Percentiles rank a stretch among this genome's conserved stretches.
phyloP scores from a whole-genome alignment of 75 land plant genomes.

The Selaginella tamariscina region DNA sequence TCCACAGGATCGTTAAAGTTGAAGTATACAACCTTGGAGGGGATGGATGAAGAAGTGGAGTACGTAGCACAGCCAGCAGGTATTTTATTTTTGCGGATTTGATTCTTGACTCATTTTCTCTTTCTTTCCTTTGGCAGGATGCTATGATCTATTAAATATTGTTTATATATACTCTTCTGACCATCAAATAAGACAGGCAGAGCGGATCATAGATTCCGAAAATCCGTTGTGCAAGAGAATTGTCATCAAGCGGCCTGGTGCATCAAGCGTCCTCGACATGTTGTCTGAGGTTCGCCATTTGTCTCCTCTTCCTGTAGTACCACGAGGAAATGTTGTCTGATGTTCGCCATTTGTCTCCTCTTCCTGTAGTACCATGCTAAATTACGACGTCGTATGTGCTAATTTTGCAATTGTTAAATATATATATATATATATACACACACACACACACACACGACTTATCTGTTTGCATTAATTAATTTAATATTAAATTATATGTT shows the following conservation, averaged over 20 bases:
- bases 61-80: not conserved
- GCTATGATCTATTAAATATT: not conserved
- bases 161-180: slow-evolving; percentile 1
- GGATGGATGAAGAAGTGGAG: not conserved
- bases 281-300: slow-evolving; percentile 1
- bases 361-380: too few relatives aligned
- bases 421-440: too few relatives aligned
- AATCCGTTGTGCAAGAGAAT: not conserved
- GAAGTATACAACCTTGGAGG: not conserved
- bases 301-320: not conserved
- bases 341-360: too few relatives aligned
- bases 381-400: too few relatives aligned
- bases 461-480: too few relatives aligned
- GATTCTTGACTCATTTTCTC: not conserved
- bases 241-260: not conserved
- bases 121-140: slow-evolving; percentile 1
- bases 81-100: not conserved
- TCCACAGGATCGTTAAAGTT: not conserved
- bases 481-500: too few relatives aligned
- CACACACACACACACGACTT: too few relatives aligned
- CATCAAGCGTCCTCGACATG: not conserved
- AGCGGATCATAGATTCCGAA: not conserved
- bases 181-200: not conserved
- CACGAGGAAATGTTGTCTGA: too few relatives aligned
- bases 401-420: too few relatives aligned